Conservation (phyloP, 2,329 filamentous ascomycete species). For the Aspergillus hortae region DNA sequence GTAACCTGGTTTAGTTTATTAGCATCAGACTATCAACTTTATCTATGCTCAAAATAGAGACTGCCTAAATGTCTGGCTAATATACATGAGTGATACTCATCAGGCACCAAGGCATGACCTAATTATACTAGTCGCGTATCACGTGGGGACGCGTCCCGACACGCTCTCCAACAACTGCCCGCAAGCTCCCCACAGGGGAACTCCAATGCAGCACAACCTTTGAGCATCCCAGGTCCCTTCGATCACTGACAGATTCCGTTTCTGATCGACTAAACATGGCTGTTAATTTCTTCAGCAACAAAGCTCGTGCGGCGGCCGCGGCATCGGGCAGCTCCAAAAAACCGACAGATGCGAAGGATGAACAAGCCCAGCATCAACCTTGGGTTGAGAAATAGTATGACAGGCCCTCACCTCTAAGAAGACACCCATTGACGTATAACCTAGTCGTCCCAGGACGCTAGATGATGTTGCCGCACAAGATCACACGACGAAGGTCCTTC, state of each 20-base stretch:
- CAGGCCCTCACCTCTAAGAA: neutral
- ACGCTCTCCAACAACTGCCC: constrained; percentile 6
- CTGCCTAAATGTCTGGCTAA: too few relatives aligned
- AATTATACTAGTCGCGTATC: constrained; percentile 27
- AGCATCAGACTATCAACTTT: neutral
- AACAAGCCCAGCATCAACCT: constrained; percentile 69
- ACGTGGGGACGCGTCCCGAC: constrained; percentile 33
- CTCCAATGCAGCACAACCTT: too few relatives aligned
- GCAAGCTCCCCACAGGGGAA: neutral
- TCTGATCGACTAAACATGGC: constrained; percentile 42
- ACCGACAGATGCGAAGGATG: constrained; percentile 57
- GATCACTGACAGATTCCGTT: neutral
- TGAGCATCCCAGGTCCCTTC: neutral
- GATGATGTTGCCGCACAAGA: constrained; percentile 96
- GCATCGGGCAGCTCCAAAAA: constrained; percentile 71
- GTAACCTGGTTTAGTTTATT: neutral
- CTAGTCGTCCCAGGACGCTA: constrained; percentile 85
- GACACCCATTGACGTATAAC: neutral
- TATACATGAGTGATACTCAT: too few relatives aligned
- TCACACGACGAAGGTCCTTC: constrained; percentile 89
- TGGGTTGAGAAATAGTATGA: constrained; percentile 98
- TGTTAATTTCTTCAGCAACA: constrained; percentile 93
- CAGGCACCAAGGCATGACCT: neutral
- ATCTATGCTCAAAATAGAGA: too few relatives aligned
- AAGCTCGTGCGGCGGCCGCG: constrained; percentile 71